These are phyloP conservation scores for Trametes sanguinea DNA, from an alignment of 768 basidiomycete genomes.

Conservation along the genomic window DNA sequence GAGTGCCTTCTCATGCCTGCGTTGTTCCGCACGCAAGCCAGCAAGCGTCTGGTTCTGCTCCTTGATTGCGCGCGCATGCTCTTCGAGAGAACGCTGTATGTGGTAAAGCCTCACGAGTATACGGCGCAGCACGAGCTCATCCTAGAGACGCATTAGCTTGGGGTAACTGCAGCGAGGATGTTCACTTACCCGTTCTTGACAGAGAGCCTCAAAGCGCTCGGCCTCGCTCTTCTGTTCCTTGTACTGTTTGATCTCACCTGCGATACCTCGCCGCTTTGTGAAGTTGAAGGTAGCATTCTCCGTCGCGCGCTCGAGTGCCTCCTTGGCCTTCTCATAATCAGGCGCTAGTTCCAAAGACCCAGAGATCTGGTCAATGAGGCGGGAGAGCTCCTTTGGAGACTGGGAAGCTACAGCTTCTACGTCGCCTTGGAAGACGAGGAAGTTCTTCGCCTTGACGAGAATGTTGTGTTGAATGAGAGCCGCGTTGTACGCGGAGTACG, in stretches of 20 bases:
- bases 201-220: slow-evolving; percentile 79
- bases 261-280: slow-evolving; percentile 88
- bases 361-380: slow-evolving; percentile 93
- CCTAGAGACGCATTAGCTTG: slow-evolving; percentile 43
- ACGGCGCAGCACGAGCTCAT: slow-evolving; percentile 78
- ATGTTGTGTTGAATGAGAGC: slow-evolving; percentile 90
- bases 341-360: slow-evolving; percentile 88
- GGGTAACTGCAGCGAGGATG: too few species aligned
- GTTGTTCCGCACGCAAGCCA: slow-evolving; percentile 69
- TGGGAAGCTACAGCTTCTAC: slow-evolving; percentile 98
- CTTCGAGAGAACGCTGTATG: slow-evolving; percentile 81
- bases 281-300: slow-evolving; percentile 96
- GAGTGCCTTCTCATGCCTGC: slow-evolving; percentile 66
- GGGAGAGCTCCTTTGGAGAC: slow-evolving; percentile 84
- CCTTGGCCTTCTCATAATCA: slow-evolving; percentile 89
- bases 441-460: slow-evolving; percentile 98
- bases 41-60: slow-evolving; percentile 72
- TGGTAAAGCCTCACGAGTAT: slow-evolving; percentile 88
- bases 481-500: slow-evolving; percentile 86
- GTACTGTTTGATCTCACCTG: slow-evolving; percentile 95
- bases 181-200: slow-evolving; percentile 65
- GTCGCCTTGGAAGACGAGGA: slow-evolving; percentile 98
- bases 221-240: slow-evolving; percentile 96
- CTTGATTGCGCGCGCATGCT: slow-evolving; percentile 68
- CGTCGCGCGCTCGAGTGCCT: slow-evolving; percentile 84